phyloP scores from a whole-genome alignment of 2,329 filamentous ascomycete species.

The Penicillium brevicompactum region DNA sequence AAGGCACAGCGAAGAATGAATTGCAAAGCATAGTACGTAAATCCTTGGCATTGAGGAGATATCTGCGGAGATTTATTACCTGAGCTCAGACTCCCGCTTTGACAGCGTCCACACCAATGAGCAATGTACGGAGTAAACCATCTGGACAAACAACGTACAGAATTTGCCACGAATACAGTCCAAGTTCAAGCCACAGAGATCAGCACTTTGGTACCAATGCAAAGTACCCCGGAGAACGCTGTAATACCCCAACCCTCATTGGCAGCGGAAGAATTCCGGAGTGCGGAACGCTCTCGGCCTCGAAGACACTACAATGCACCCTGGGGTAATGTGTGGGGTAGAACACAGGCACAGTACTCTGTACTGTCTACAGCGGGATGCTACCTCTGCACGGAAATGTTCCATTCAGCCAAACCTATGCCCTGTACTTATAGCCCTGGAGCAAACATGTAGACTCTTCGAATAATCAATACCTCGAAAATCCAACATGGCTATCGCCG shows the following conservation, averaged over 20 bases:
- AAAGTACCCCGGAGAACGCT: too few relatives aligned
- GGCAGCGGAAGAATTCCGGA: constrained; percentile 12
- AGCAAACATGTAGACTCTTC: neutral
- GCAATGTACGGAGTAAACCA: neutral
- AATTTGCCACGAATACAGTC: too few relatives aligned
- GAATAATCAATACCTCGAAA: neutral
- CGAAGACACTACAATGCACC: neutral
- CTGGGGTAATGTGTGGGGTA: constrained; percentile 15
- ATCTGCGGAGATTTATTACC: neutral
- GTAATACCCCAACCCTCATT: neutral
- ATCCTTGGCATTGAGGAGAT: neutral
- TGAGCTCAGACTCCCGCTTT: neutral
- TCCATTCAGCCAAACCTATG: constrained; percentile 8
- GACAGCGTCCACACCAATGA: neutral
- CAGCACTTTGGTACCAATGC: too few relatives aligned
- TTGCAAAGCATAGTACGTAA: too few relatives aligned
- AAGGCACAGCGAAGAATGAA: too few relatives aligned
- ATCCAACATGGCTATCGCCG: constrained; percentile 32
- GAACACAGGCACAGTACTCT: neutral
- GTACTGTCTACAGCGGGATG: neutral
- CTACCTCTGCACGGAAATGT: constrained; percentile 18
- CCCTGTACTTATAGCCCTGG: neutral
- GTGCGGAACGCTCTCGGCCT: constrained; percentile 11
- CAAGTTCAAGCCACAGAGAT: too few relatives aligned
- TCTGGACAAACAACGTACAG: too few relatives aligned